phyloP scores from a whole-genome alignment of 1,139 yeast species.

The Taphrina confusa region DNA sequence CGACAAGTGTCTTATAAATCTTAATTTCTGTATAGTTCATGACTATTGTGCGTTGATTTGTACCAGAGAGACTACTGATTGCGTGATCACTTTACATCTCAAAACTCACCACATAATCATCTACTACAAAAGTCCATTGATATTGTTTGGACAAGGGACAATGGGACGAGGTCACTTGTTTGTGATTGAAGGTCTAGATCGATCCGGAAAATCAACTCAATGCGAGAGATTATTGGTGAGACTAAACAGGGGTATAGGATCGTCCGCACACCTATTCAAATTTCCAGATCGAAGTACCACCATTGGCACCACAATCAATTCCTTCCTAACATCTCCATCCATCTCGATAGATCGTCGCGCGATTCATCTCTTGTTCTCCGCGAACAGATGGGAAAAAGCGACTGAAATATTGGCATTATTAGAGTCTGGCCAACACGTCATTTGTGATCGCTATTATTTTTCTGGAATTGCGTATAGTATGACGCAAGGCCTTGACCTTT shows the following conservation, averaged over 20 bases:
- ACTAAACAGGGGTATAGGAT: background rate
- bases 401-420: constrained; percentile 54
- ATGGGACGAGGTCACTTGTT: constrained; percentile 46
- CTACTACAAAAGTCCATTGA: background rate
- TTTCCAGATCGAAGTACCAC: constrained; percentile 86
- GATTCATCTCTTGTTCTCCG: constrained; percentile 83
- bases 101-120: too few species aligned
- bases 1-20: too few species aligned
- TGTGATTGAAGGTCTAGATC: constrained; percentile 86
- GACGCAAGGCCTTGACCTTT: constrained; percentile 70
- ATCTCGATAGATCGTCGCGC: constrained; percentile 60
- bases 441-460: constrained; percentile 84
- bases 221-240: constrained; percentile 52
- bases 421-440: constrained; percentile 58
- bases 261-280: constrained; percentile 47
- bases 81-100: too few species aligned
- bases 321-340: constrained; percentile 55
- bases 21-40: too few species aligned
- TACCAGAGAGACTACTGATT: too few species aligned
- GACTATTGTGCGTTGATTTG: too few species aligned
- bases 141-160: background rate
- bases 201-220: constrained; percentile 95
- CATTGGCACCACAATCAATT: constrained; percentile 75
- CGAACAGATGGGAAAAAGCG: constrained; percentile 83
- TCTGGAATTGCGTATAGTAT: constrained; percentile 91